These are phyloP conservation scores for Trichophyton rubrum DNA, from an alignment of 2,329 filamentous ascomycete genomes.

Conservation along the genomic window DNA sequence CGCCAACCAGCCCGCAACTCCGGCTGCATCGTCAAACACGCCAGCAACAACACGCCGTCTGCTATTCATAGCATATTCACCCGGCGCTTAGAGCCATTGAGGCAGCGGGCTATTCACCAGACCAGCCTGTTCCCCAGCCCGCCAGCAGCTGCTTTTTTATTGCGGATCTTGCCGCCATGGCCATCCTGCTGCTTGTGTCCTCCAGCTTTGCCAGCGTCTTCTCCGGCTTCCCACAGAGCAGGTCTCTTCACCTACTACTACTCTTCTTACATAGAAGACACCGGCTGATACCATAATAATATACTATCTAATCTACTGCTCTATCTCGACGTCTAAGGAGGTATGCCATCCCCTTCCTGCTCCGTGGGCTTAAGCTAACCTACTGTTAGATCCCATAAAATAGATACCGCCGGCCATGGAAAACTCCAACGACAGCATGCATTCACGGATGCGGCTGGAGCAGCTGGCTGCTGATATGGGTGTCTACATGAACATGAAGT, in stretches of 20 bases:
- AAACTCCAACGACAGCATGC: not conserved
- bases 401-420: not conserved
- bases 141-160: not conserved
- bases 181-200: not conserved
- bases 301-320: not conserved
- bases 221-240: too few species aligned
- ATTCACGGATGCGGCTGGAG: constrained; percentile 10
- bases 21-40: not conserved
- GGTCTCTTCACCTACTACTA: too few species aligned
- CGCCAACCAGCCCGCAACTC: not conserved
- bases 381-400: not conserved
- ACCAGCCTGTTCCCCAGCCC: not conserved
- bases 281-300: not conserved
- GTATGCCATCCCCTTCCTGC: not conserved
- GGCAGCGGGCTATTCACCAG: not conserved
- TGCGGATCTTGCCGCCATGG: not conserved
- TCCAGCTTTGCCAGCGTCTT: not conserved
- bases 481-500: constrained; percentile 7
- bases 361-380: not conserved
- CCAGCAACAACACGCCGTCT: not conserved
- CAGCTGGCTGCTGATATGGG: constrained; percentile 11
- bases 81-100: not conserved
- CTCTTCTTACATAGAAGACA: too few species aligned
- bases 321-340: not conserved
- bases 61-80: not conserved